Conservation (phyloP, 1,284 basidiomycete species). For the Porodaedalea pini region DNA sequence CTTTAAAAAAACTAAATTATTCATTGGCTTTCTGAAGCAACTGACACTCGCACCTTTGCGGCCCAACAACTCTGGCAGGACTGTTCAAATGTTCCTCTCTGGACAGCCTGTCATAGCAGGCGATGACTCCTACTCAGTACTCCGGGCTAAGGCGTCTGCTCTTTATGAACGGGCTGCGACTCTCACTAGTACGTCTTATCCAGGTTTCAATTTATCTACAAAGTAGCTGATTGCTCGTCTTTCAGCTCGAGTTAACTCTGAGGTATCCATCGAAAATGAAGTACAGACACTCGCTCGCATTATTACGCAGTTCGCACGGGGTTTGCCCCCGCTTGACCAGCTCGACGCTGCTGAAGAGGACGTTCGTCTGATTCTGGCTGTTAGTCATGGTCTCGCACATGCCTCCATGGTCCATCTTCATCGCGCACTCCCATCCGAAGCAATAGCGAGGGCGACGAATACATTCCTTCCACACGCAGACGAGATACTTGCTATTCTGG, state of each 20-base stretch:
- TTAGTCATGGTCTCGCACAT: slow-evolving; percentile 32
- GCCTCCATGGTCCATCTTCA: slow-evolving; percentile 37
- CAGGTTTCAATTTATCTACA: not conserved
- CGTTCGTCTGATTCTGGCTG: slow-evolving; percentile 24
- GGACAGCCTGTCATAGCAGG: not conserved
- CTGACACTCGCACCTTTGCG: not conserved
- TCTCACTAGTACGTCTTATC: not conserved
- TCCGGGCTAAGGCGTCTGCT: slow-evolving; percentile 17
- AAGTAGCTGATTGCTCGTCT: not conserved
- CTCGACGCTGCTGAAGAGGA: slow-evolving; percentile 19
- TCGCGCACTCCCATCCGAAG: slow-evolving; percentile 27
- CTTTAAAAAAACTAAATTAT: no score
- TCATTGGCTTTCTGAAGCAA: not conserved
- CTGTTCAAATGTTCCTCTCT: slow-evolving; percentile 9
- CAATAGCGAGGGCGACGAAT: slow-evolving; percentile 26
- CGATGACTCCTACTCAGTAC: not conserved
- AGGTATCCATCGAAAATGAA: not conserved
- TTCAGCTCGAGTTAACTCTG: not conserved
- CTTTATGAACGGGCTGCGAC: slow-evolving; percentile 13
- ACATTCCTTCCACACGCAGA: slow-evolving; percentile 27
- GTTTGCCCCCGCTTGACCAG: slow-evolving; percentile 25
- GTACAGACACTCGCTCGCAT: not conserved
- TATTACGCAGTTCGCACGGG: slow-evolving; percentile 26
- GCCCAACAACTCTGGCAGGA: not conserved
- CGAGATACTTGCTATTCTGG: slow-evolving; percentile 14